A percentile compares a stretch with the other conserved stretches of the same genome.
These are phyloP conservation scores for Lipomyces japonicus DNA, from an alignment of 805 yeast genomes.

Conservation along the genomic window DNA sequence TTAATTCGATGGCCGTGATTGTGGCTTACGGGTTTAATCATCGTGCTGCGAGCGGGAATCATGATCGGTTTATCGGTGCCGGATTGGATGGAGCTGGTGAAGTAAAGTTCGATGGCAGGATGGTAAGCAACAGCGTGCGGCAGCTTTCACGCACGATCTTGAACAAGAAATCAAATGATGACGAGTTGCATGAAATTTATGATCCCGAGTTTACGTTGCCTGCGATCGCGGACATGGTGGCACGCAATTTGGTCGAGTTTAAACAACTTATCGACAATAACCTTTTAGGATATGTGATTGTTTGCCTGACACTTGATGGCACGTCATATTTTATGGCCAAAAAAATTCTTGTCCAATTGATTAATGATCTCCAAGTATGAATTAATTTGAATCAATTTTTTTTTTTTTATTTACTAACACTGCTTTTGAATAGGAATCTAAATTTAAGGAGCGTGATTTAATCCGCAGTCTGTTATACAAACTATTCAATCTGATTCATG, in stretches of 20 bases:
- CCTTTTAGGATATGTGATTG: conserved; percentile 51
- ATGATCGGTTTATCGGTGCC: too few species aligned
- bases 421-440: conserved; percentile 36
- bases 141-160: too few species aligned
- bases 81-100: not conserved
- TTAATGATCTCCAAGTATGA: conserved; percentile 12
- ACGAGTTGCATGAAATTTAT: conserved; percentile 8
- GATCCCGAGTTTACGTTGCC: conserved; percentile 22
- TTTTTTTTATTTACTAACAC: not conserved
- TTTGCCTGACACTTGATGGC: conserved; percentile 31
- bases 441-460: conserved; percentile 54
- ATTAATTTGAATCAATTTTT: too few species aligned
- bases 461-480: conserved; percentile 30
- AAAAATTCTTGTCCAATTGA: not conserved
- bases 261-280: conserved; percentile 55
- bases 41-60: too few species aligned
- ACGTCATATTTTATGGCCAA: conserved; percentile 2
- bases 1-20: conserved; percentile 1
- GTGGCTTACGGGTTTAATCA: conserved; percentile 1
- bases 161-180: too few species aligned
- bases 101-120: not conserved
- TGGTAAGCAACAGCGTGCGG: not conserved
- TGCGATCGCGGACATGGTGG: conserved; percentile 1
- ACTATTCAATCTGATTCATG: not conserved
- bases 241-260: conserved; percentile 44